Evolutionary conservation across 2,329 filamentous ascomycete genomes (phyloP), one percentile per base, ranked within the genome.

Genomic region (Simplicillium aogashimaense): DNA sequence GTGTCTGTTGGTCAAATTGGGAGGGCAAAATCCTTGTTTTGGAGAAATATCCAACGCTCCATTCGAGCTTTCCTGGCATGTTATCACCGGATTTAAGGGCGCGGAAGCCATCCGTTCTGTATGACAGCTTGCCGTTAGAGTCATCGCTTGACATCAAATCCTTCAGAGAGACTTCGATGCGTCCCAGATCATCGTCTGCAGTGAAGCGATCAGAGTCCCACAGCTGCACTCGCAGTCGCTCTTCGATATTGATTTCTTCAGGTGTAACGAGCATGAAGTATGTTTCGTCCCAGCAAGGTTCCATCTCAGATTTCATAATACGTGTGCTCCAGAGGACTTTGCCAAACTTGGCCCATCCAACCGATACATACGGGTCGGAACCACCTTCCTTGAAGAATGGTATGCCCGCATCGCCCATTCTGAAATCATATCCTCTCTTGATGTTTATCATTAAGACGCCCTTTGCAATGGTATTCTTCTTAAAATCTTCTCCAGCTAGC

Each of bases 301-400:
- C 65, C 65, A 84, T 80, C 36, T 85, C 78, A 1, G 69, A 67
- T 31, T 70, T 57, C 16, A 86, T 67, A 33, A 87, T 71, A 37
- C 83, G 71, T 0, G 82, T 86, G 38, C 60, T 60, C 56, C 57
- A 39, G 69, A 81, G 53, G 63, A 81, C 43, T 81, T 66, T 37
- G 76, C 82, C 81, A 53, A 86, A 86, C 53, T 87, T 88, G 16
- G 81, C 81, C 81, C 83, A 88, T 2, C 77, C 81, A 7, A 86
- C 77, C 2, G 78, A 79, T 13, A 86, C 73, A 47, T 87, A 87
- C 0, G 78, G 69, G 56, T 88, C 83, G 9, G 81, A 77, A 6
- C 76, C 75, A 8, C 79, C 81, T 18, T 61, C 56, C 39, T 75
- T 69, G 42, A 79, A 56, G 2, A 78, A 65, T 0, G 76, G 78